Percentiles rank a stretch among this genome's conserved stretches.
Conservation (phyloP, 1,139 yeast genomes). For the Casaregolazyma suthepensis region DNA sequence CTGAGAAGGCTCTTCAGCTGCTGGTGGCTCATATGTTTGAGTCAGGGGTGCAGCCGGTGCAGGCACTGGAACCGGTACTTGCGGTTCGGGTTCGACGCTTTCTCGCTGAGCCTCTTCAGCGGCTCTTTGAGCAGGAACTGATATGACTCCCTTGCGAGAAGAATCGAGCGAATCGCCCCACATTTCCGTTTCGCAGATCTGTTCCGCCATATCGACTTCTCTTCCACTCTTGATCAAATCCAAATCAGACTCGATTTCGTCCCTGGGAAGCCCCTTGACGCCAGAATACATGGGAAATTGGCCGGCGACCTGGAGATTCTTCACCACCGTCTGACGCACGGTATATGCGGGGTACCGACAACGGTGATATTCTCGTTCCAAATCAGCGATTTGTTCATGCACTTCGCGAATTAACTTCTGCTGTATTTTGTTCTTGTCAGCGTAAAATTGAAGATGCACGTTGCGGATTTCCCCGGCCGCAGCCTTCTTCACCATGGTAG, state of each 20-base stretch:
- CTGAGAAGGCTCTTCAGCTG: not conserved
- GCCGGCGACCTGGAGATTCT: slow-evolving; percentile 15
- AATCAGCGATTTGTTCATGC: slow-evolving; percentile 17
- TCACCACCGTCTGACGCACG: slow-evolving; percentile 10
- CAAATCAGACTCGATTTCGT: slow-evolving; percentile 20
- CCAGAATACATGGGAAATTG: slow-evolving; percentile 12
- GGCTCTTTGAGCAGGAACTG: slow-evolving; percentile 1
- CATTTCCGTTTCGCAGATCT: slow-evolving; percentile 8
- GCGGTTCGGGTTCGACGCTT: not conserved
- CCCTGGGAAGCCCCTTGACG: slow-evolving; percentile 13
- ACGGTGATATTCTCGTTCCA: slow-evolving; percentile 23
- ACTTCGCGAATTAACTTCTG: slow-evolving; percentile 20
- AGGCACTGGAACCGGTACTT: not conserved
- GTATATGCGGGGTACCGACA: slow-evolving; percentile 10
- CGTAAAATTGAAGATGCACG: slow-evolving; percentile 28
- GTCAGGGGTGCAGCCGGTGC: not conserved
- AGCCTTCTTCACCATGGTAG: slow-evolving; percentile 21
- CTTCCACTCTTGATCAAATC: slow-evolving; percentile 15
- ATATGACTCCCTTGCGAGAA: slow-evolving; percentile 7
- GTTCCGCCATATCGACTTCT: slow-evolving; percentile 9
- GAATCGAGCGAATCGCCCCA: slow-evolving; percentile 9
- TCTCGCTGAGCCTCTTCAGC: not conserved
- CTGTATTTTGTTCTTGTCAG: slow-evolving; percentile 22
- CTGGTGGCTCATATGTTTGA: not conserved
- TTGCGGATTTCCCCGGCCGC: slow-evolving; percentile 26